Evolutionary conservation across 2,329 filamentous ascomycete species (phyloP).

Genomic region (Colletotrichum falcatum): DNA sequence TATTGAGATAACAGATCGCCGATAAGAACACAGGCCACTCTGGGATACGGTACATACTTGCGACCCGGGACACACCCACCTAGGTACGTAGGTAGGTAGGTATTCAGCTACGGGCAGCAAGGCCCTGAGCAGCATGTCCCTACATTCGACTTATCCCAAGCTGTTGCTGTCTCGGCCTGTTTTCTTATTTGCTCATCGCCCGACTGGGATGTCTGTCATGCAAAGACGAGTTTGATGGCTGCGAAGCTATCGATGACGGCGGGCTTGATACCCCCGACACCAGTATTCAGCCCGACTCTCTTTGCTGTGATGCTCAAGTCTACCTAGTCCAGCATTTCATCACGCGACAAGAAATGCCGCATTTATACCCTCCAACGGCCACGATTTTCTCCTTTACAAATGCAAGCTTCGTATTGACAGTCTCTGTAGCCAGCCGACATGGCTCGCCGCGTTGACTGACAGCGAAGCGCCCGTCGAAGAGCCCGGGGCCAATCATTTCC

Average conservation of each 20-base stretch:
- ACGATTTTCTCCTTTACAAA: neutral
- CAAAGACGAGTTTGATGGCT: neutral
- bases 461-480: conserved; percentile 38
- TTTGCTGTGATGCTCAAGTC: neutral
- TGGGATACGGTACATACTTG: neutral
- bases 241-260: neutral
- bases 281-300: neutral
- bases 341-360: neutral
- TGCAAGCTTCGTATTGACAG: neutral
- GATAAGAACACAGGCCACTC: neutral
- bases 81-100: too few species aligned
- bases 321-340: neutral
- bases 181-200: too few species aligned
- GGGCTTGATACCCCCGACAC: neutral
- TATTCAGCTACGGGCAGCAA: neutral
- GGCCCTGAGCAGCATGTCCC: too few species aligned
- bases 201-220: neutral
- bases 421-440: neutral
- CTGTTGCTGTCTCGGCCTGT: too few species aligned
- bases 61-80: too few species aligned
- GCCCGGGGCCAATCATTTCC: conserved; percentile 36
- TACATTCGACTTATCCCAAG: neutral
- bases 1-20: neutral
- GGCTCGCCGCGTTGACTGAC: neutral
- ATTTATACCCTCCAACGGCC: neutral